Percentiles rank a stretch among this genome's conserved stretches.
phyloP scores from a whole-genome alignment of 805 yeast genomes.

The Tetrapisispora namnaoensis region DNA sequence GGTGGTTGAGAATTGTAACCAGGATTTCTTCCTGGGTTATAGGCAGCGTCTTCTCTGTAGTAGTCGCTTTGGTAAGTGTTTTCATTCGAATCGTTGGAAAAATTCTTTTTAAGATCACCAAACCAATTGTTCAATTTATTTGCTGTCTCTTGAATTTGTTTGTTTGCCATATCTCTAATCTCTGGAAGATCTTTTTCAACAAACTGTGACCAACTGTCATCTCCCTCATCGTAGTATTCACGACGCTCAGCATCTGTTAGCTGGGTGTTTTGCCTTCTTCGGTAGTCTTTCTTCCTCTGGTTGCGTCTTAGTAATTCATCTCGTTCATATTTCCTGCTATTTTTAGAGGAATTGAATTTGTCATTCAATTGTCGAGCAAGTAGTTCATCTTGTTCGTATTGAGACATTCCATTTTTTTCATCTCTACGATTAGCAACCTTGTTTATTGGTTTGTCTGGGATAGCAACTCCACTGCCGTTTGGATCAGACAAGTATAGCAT shows the following conservation, averaged over 20 bases:
- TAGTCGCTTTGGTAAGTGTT: not conserved
- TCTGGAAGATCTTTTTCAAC: conserved; percentile 47
- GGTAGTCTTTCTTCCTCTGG: conserved; percentile 21
- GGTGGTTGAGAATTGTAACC: not conserved
- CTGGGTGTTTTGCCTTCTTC: conserved; percentile 14
- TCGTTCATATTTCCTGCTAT: conserved; percentile 11
- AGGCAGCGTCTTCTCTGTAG: not conserved
- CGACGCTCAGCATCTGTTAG: conserved; percentile 10
- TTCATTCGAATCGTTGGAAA: not conserved
- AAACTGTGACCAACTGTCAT: conserved; percentile 47
- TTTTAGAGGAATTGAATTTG: conserved; percentile 35
- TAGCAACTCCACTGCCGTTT: conserved; percentile 38
- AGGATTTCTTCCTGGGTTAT: not conserved
- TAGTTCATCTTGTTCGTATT: conserved; percentile 62
- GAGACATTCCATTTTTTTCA: conserved; percentile 15
- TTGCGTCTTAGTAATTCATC: conserved; percentile 16
- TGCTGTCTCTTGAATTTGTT: conserved; percentile 75
- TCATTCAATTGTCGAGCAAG: conserved; percentile 74
- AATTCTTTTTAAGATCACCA: conserved; percentile 37
- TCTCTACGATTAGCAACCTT: not conserved
- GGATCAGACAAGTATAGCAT: conserved; percentile 74
- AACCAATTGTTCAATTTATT: conserved; percentile 72
- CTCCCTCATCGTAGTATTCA: conserved; percentile 30
- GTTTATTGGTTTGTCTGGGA: conserved; percentile 30
- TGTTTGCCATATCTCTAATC: conserved; percentile 55